phyloP scores from a whole-genome alignment of 1,284 basidiomycete genomes.

The Boletus chippewaensis region DNA sequence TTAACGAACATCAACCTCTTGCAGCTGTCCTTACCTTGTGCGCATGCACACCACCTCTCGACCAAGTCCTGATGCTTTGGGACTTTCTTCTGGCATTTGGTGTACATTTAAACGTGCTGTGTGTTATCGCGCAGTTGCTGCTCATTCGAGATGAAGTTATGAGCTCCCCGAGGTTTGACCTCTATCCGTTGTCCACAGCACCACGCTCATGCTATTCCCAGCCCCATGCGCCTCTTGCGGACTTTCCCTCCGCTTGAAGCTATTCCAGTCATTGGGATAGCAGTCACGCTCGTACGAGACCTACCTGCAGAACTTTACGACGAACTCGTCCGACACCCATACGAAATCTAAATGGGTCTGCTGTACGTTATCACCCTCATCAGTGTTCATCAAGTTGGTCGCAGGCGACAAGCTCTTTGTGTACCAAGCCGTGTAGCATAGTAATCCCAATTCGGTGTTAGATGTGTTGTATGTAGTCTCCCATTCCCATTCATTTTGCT shows the following conservation, averaged over 20 bases:
- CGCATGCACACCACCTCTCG: conserved; percentile 92
- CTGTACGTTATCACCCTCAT: not conserved
- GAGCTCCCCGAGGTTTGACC: conserved; percentile 67
- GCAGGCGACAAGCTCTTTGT: conserved; percentile 12
- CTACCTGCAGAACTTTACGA: conserved; percentile 85
- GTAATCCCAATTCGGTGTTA: not conserved
- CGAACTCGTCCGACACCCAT: conserved; percentile 88
- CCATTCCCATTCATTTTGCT: not conserved
- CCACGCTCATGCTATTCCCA: conserved; percentile 33
- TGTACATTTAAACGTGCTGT: conserved; percentile 91
- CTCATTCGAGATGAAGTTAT: conserved; percentile 88
- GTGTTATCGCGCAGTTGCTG: conserved; percentile 90
- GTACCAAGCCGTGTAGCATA: conserved; percentile 26
- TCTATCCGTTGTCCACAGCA: not conserved
- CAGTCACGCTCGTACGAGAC: conserved; percentile 88
- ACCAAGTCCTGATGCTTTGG: conserved; percentile 92
- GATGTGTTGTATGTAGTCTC: conserved; percentile 17
- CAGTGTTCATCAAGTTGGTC: conserved; percentile 6
- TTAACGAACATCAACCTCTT: conserved; percentile 1
- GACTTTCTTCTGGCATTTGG: conserved; percentile 97
- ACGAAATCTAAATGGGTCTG: conserved; percentile 39
- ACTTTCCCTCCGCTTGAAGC: conserved; percentile 91
- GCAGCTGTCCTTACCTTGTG: conserved; percentile 92
- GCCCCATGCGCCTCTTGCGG: conserved; percentile 93
- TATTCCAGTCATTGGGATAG: conserved; percentile 82